A percentile compares a stretch with the other conserved stretches of the same genome.
These are phyloP conservation scores for Calonectria multiphialidica DNA, from an alignment of 2,329 filamentous ascomycete genomes.

Conservation along the genomic window DNA sequence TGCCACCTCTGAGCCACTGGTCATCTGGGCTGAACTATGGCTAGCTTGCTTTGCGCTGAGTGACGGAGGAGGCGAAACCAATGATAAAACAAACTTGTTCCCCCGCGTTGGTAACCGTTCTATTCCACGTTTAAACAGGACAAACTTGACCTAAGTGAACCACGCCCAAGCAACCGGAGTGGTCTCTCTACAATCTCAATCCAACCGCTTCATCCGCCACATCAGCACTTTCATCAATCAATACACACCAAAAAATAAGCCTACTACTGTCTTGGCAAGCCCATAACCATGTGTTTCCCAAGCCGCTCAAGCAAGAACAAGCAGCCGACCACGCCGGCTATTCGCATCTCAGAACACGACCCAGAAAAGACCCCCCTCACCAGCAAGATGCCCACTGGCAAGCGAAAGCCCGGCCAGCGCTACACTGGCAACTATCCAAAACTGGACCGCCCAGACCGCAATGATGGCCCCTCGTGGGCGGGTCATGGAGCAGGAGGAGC, in stretches of 20 bases:
- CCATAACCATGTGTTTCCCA: constrained; percentile 1
- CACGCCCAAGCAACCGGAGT: not conserved
- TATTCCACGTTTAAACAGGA: not conserved
- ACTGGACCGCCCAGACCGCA: not conserved
- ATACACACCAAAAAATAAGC: not conserved
- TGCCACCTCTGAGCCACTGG: not conserved
- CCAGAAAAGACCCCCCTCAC: not conserved
- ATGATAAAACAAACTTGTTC: not conserved
- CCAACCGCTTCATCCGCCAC: not conserved
- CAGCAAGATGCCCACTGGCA: not conserved
- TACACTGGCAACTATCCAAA: constrained; percentile 4
- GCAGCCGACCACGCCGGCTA: not conserved
- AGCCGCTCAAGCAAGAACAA: not conserved
- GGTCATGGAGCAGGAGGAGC: not conserved
- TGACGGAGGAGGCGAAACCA: not conserved
- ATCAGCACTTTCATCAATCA: not conserved
- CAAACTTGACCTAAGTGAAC: not conserved
- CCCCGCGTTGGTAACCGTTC: not conserved
- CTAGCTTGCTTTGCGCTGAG: not conserved
- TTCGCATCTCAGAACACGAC: not conserved
- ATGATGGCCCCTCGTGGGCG: not conserved
- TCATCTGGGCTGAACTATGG: not conserved
- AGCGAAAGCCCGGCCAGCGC: not conserved
- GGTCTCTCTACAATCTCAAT: not conserved
- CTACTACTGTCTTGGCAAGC: not conserved